Evolutionary conservation across 148 eudicot genomes (phyloP).

Genomic region (Cornus suecica): DNA sequence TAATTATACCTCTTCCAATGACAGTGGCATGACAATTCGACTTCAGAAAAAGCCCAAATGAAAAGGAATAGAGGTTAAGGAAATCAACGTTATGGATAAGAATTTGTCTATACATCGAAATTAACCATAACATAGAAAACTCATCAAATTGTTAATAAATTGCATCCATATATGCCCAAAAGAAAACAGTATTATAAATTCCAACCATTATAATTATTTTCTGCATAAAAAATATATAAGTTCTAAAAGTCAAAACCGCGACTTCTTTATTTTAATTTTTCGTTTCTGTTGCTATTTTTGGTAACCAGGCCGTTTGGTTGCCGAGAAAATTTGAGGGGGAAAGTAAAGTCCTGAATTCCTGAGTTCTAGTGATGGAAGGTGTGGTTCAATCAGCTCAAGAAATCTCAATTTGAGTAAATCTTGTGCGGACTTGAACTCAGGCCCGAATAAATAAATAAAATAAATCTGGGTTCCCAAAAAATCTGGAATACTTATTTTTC

Average conservation of each 20-base stretch:
- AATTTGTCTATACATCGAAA: not conserved
- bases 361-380: not conserved
- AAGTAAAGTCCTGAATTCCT: not conserved
- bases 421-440: not conserved
- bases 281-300: not conserved
- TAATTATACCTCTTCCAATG: slow-evolving; percentile 57
- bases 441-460: not conserved
- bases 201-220: not conserved
- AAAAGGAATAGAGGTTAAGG: slow-evolving; percentile 27
- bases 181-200: not conserved
- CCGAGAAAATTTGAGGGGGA: not conserved
- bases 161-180: not conserved
- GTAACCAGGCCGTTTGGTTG: not conserved
- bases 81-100: not conserved
- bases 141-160: no score
- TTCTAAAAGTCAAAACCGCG: no score
- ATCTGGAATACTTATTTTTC: not conserved
- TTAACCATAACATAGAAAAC: not conserved
- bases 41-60: slow-evolving; percentile 27
- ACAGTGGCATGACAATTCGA: slow-evolving; percentile 77
- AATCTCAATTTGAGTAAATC: not conserved
- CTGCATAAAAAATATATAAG: no score
- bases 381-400: not conserved
- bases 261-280: not conserved
- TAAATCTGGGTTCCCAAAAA: not conserved